Base-by-base conservation (phyloP, 2,329 filamentous ascomycete species). In the Diaporthe vaccinii region DNA sequence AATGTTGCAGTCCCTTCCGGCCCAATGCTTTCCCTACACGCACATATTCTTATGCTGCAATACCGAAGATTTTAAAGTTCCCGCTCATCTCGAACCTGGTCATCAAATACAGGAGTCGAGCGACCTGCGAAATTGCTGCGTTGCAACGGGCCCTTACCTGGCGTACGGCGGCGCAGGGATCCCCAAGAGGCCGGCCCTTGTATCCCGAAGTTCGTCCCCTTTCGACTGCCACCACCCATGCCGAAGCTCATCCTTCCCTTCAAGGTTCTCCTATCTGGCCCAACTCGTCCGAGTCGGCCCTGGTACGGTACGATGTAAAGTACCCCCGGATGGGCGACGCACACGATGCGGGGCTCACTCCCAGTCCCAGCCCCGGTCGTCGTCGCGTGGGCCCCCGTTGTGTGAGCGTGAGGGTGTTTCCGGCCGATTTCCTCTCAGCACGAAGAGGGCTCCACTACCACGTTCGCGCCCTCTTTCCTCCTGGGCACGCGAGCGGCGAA, bases 241-340 rank as follows among this genome's bases (percentile, higher is more conserved):
- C 44, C 31, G 12, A 28, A 51, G 70, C 39, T 65, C 70, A 55
- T 65, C 70, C 70, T 62, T 41, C 39, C 59, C 34, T 44, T 17
- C 70, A 17, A 68, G 46, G 46, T 53, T 68, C 65, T 68, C 65
- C 65, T 68, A 53, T 65, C 55, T 55, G 41, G 15, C 58, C 46
- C 58, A 65, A 55, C 44, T 72, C 70, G 70, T 44, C 70, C 39
- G 55, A 62, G 36, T 68, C 65, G 65, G 65, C 65, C 65, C 34
- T 51, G 25, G 31, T 15, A 39, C 55, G n/a, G 70, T 17, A 73
- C 58, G 28, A 73, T 73, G 69, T 58, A 65, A 73, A 58, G 70
- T 41, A 73, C 70, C 70, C 70, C 70, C 31, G 53, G 65, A 68
- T 44, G 70, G 20, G 44, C 58, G 28, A 57, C 53, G 22, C 44